These are phyloP conservation scores for Postia placenta DNA, from an alignment of 768 basidiomycete genomes.

Conservation along the genomic window DNA sequence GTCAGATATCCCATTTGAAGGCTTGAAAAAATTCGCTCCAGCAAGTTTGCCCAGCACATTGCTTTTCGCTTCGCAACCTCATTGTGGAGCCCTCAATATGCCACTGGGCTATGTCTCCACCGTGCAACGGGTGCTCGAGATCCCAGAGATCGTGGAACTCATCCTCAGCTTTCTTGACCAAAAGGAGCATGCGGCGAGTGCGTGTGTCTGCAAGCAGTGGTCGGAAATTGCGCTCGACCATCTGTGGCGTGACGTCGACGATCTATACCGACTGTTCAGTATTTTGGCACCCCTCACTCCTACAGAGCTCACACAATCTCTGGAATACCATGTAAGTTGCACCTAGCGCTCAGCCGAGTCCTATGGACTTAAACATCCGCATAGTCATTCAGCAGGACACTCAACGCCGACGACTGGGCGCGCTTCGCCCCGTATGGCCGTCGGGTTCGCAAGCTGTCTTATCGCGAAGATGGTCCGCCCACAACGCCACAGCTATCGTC, in stretches of 20 bases:
- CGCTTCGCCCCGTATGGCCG: conserved; percentile 47
- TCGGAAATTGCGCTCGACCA: conserved; percentile 48
- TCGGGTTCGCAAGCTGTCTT: conserved; percentile 17
- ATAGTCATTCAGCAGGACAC: conserved; percentile 18
- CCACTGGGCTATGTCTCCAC: conserved; percentile 9
- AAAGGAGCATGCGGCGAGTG: conserved; percentile 36
- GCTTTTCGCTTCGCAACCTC: background rate
- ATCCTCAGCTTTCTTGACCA: conserved; percentile 44
- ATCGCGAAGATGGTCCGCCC: background rate
- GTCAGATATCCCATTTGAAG: too few species aligned
- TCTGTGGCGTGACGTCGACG: conserved; percentile 51
- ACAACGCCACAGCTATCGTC: conserved; percentile 4
- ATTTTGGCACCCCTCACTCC: conserved; percentile 40
- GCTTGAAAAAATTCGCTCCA: too few species aligned
- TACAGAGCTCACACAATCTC: conserved; percentile 3
- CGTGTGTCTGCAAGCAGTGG: conserved; percentile 54
- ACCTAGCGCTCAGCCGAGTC: too few species aligned
- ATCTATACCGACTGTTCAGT: conserved; percentile 39
- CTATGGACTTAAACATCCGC: too few species aligned
- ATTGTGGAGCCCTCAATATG: background rate
- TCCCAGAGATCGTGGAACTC: conserved; percentile 56
- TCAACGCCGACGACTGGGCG: conserved; percentile 51
- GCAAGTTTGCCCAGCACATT: too few species aligned
- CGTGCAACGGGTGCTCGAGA: conserved; percentile 37
- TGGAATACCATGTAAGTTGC: conserved; percentile 2